Base-by-base conservation (phyloP, 306 rosid genomes). In the Castanea sativa region DNA sequence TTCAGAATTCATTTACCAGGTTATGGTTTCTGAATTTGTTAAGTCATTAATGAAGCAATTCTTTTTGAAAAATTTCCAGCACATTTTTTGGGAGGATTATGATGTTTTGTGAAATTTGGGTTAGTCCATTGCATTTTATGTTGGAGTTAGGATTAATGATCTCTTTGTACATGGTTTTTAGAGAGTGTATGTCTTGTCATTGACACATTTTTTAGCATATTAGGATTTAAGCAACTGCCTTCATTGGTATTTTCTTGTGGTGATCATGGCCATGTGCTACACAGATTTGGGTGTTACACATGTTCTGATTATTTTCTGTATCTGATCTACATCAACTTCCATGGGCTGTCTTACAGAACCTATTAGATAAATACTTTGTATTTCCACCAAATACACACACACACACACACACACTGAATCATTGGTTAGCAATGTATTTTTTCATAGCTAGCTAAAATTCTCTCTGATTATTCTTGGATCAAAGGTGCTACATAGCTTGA, bases 251-350 rank as follows among this genome's bases (percentile, higher is more conserved):
- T 7, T 65, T 29, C 19, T 4, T 33, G 19, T 9, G 16, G 71
- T 67, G 49, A 33, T 29, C 51, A 18, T 33, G 51, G 51, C 6
- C 25, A 0, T 19, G 45, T 67, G 51, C 18, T 15, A 16, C 71
- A 15, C 21, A 33, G 45, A 4, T 12, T 27, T 27, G 3, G 30
- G 69, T 63, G 20, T 14, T 14, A 60, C 3, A 0, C 11, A 15
- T 63, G 2, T 29, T 49, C 15, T 49, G 25, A 38, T 32, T 43
- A 25, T 6, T 78, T 35, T 83, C 69, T 29, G 38, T 67, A 67
- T 59, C 9, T 60, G 16, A 59, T 67, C 38, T 76, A 69, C 76
- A 78, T 78, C 69, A 76, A 76, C 57, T 73, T 72, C 21, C 51
- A 45, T 71, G 11, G 20, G 70, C 55, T 60, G 57, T 75, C 61